Conservation (phyloP, 2,329 filamentous ascomycete genomes). For the Sporothrix protearum region DNA sequence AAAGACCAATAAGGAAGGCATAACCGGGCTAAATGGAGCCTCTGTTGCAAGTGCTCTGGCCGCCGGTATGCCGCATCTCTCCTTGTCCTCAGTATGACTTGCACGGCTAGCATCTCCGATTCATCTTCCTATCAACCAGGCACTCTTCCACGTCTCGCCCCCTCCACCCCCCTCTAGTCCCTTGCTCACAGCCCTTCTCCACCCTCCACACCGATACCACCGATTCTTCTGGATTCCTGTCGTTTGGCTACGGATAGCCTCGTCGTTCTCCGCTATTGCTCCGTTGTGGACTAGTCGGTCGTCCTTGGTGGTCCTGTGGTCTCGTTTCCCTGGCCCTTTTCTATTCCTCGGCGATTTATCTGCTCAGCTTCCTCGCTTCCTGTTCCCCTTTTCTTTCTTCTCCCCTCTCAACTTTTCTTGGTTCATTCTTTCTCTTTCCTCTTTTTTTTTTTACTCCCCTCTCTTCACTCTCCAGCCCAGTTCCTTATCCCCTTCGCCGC, state of each 20-base stretch:
- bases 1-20: not conserved
- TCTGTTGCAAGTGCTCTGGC: not conserved
- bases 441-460: not conserved
- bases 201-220: constrained; percentile 20
- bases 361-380: not conserved
- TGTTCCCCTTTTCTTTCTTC: not conserved
- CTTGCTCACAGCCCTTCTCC: constrained; percentile 5
- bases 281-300: not conserved
- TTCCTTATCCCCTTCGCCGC: not conserved
- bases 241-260: not conserved
- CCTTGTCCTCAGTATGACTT: not conserved
- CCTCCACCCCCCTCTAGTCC: not conserved
- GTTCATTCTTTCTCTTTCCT: not conserved
- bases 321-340: not conserved
- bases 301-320: constrained; percentile 1
- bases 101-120: not conserved
- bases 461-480: not conserved
- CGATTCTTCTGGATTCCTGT: not conserved
- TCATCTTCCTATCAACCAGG: not conserved
- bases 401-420: not conserved
- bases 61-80: not conserved
- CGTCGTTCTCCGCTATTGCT: constrained; percentile 14
- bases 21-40: not conserved
- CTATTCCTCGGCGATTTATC: not conserved
- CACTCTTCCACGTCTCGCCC: not conserved